Evolutionary conservation across 2,329 filamentous ascomycete species (phyloP), one percentile per base, ranked within the genome.

Genomic region (Lecanicillium sp.): DNA sequence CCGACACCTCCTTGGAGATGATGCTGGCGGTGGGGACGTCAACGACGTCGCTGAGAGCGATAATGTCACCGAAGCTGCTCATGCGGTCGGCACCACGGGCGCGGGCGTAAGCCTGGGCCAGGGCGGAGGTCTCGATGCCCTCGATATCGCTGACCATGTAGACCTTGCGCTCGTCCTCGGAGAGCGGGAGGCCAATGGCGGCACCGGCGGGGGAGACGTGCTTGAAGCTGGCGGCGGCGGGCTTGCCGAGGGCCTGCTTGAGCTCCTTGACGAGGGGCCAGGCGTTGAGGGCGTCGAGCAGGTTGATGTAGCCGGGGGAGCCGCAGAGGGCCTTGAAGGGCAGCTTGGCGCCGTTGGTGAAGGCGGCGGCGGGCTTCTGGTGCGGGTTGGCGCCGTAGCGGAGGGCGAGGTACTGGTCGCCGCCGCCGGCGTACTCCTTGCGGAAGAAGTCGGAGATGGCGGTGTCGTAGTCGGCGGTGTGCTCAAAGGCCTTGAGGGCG

Each of bases 261-360:
- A 98, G 77, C 69, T 98, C 92, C 73, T 94, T 94, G 42, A 98
- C 92, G 44, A 98, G 70, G 6, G 87, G 86, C 92, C 92, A 98
- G 51, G 88, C 87, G 65, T 98, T 98, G 52, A 98, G 77, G 36
- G 87, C 87, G 64, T 98, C 92, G 35, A 98, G 78, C 36, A 98
- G 75, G 70, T 98, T 98, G 71, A 98, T 92, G 65, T 96, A 98
- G 39, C 92, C 92, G 7, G 92, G 92, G 8, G 88, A 77, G 38
- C 92, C 92, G 51, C 81, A 72, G 10, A 97, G 79, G 19, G 94
- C 87, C 70, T 90, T 95, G 78, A 96, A 96, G n/a, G 92, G 92
- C 39, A 98, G 71, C 49, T 79, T 71, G 45, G 76, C 79, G 42
- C 83, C 73, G 49, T 74, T 74, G 50, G 83, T 77, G 61, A 79